A percentile compares a stretch with the other conserved stretches of the same genome.
Conservation (phyloP, 768 basidiomycete species). For the Tylopilus plumbeoviolaceoides region DNA sequence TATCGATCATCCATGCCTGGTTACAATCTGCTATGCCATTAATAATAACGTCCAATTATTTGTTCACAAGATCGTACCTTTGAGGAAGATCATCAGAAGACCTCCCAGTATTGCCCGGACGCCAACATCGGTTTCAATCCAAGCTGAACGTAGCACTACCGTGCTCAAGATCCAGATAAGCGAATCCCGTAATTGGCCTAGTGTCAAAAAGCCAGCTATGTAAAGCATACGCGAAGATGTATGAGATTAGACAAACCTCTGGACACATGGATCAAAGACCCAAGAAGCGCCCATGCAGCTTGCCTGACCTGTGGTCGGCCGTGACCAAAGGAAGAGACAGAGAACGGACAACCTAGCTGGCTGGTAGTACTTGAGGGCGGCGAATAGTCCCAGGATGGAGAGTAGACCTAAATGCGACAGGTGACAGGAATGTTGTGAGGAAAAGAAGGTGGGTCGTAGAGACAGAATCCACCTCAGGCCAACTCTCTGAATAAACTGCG, state of each 20-base stretch:
- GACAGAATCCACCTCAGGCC: constrained; percentile 2
- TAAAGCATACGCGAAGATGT: background rate
- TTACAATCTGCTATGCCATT: constrained; percentile 48
- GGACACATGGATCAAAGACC: constrained; percentile 37
- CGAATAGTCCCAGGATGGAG: constrained; percentile 48
- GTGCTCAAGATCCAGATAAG: constrained; percentile 48
- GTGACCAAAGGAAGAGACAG: constrained; percentile 41
- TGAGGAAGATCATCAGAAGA: constrained; percentile 66
- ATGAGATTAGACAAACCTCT: constrained; percentile 37
- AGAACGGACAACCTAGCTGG: constrained; percentile 25
- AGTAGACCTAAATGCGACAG: constrained; percentile 55
- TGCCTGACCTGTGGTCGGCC: constrained; percentile 70
- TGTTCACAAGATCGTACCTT: constrained; percentile 42
- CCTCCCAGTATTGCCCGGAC: constrained; percentile 71
- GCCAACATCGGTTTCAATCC: constrained; percentile 63
- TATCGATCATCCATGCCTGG: constrained; percentile 51
- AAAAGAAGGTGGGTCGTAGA: background rate
- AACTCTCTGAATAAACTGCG: constrained; percentile 12
- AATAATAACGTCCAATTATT: background rate
- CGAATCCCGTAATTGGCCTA: constrained; percentile 23
- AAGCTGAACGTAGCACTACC: constrained; percentile 62
- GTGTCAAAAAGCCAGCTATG: constrained; percentile 2
- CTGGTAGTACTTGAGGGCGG: constrained; percentile 25
- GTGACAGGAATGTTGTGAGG: constrained; percentile 15
- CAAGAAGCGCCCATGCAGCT: constrained; percentile 62